phyloP scores from a whole-genome alignment of 495 filamentous ascomycete species.

The Amphirosellinia nigrospora region DNA sequence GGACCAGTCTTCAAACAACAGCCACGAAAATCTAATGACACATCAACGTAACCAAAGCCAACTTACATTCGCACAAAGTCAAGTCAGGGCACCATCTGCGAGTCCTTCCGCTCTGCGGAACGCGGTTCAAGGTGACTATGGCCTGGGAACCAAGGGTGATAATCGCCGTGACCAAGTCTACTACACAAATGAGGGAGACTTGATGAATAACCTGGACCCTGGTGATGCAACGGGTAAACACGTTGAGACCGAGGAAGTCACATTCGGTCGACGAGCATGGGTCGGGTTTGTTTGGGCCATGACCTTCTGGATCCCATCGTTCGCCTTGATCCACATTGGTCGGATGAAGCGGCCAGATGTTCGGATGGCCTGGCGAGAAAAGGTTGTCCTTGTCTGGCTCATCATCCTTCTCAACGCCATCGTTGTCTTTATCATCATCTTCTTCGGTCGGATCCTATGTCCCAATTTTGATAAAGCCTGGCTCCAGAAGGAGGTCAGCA shows the following conservation, averaged over 20 bases:
- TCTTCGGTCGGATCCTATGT: conserved; percentile 82
- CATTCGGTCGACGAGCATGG: conserved; percentile 73
- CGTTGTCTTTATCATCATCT: conserved; percentile 92
- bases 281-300: conserved; percentile 79
- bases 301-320: conserved; percentile 96
- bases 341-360: conserved; percentile 98
- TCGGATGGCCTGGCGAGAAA: conserved; percentile 96
- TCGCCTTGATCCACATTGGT: conserved; percentile 76
- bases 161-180: conserved; percentile 72
- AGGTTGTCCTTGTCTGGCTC: conserved; percentile 78
- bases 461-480: conserved; percentile 93
- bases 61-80: conserved; percentile 64
- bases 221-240: conserved; percentile 77
- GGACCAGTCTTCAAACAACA: conserved; percentile 66
- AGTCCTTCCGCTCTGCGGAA: conserved; percentile 75
- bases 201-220: conserved; percentile 66
- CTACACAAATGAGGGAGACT: conserved; percentile 67
- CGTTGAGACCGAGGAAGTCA: conserved; percentile 72
- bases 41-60: conserved; percentile 63
- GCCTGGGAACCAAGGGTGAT: conserved; percentile 86
- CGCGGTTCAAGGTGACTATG: conserved; percentile 76
- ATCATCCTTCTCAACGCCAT: conserved; percentile 84
- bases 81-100: conserved; percentile 68
- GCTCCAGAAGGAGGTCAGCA: conserved; percentile 72
- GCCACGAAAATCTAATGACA: conserved; percentile 71